Percentiles rank a stretch among this genome's conserved stretches.
phyloP scores from a whole-genome alignment of 805 yeast species.

The Zygosaccharomyces lentus region DNA sequence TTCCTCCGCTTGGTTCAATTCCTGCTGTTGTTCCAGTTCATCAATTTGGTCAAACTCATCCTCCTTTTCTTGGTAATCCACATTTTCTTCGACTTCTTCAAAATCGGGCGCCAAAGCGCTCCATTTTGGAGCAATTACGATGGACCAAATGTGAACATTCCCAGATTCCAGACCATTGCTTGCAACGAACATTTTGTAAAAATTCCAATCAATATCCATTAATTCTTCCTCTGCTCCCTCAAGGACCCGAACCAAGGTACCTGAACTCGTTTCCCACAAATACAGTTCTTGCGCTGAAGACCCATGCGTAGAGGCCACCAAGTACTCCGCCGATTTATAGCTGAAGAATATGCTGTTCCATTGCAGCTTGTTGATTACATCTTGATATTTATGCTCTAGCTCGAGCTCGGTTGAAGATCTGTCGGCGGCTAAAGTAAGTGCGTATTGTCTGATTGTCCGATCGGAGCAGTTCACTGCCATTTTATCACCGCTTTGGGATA shows the following conservation, averaged over 20 bases:
- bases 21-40: slow-evolving; percentile 55
- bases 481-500: slow-evolving; percentile 56
- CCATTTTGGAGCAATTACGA: slow-evolving; percentile 87
- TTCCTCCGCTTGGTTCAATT: slow-evolving; percentile 61
- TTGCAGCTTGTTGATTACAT: slow-evolving; percentile 79
- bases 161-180: slow-evolving; percentile 88
- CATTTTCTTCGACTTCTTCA: slow-evolving; percentile 88
- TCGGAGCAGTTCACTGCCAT: slow-evolving; percentile 76
- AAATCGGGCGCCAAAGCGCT: slow-evolving; percentile 95
- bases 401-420: slow-evolving; percentile 46
- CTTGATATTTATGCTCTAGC: slow-evolving; percentile 79
- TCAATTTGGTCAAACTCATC: slow-evolving; percentile 86
- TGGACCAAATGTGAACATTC: slow-evolving; percentile 73
- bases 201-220: slow-evolving; percentile 84
- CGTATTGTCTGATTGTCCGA: slow-evolving; percentile 60
- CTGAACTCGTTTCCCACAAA: slow-evolving; percentile 88
- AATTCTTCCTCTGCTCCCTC: slow-evolving; percentile 88
- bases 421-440: slow-evolving; percentile 11
- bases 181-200: slow-evolving; percentile 63
- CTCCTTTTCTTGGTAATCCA: slow-evolving; percentile 80
- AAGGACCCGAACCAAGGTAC: slow-evolving; percentile 79
- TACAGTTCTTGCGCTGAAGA: slow-evolving; percentile 79
- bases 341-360: slow-evolving; percentile 82
- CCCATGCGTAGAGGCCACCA: slow-evolving; percentile 86
- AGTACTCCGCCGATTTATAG: slow-evolving; percentile 68